Evolutionary conservation across 768 basidiomycete species (phyloP).

Genomic region (Tubosaeta brunneosetosa): DNA sequence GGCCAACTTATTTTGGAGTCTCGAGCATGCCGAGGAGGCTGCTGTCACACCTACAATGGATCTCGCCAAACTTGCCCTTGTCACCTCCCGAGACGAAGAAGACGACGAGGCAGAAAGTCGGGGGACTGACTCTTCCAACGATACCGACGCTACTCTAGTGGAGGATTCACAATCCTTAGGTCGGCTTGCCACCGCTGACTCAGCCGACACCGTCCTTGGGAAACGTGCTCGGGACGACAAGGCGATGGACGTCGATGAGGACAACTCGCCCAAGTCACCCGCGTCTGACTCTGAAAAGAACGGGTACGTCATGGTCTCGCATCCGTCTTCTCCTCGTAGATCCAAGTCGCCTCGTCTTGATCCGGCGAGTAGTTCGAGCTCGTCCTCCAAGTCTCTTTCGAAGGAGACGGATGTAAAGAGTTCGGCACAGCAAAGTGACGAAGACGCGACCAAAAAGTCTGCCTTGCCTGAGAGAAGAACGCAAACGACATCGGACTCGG

Average conservation of each 20-base stretch:
- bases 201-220: slow-evolving; percentile 57
- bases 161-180: slow-evolving; percentile 53
- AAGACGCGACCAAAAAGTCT: slow-evolving; percentile 41
- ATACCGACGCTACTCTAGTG: slow-evolving; percentile 85
- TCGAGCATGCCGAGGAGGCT: slow-evolving; percentile 60
- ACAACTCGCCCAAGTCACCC: slow-evolving; percentile 26
- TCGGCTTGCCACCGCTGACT: slow-evolving; percentile 22
- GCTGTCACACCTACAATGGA: slow-evolving; percentile 82
- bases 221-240: slow-evolving; percentile 56
- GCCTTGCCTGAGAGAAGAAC: slow-evolving; percentile 54
- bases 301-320: slow-evolving; percentile 39
- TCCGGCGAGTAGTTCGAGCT: slow-evolving; percentile 27
- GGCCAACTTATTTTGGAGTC: slow-evolving; percentile 69
- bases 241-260: slow-evolving; percentile 53
- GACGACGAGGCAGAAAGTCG: slow-evolving; percentile 72
- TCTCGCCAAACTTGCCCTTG: slow-evolving; percentile 85
- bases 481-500: slow-evolving; percentile 56
- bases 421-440: slow-evolving; percentile 16
- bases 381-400: slow-evolving; percentile 20
- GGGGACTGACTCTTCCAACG: slow-evolving; percentile 77
- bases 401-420: slow-evolving; percentile 32
- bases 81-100: slow-evolving; percentile 87
- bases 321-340: slow-evolving; percentile 33
- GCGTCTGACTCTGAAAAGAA: slow-evolving; percentile 37
- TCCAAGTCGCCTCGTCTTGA: slow-evolving; percentile 33